These are phyloP conservation scores for Tolypocladium tundrense DNA, from an alignment of 2,329 filamentous ascomycete species.

Conservation along the genomic window DNA sequence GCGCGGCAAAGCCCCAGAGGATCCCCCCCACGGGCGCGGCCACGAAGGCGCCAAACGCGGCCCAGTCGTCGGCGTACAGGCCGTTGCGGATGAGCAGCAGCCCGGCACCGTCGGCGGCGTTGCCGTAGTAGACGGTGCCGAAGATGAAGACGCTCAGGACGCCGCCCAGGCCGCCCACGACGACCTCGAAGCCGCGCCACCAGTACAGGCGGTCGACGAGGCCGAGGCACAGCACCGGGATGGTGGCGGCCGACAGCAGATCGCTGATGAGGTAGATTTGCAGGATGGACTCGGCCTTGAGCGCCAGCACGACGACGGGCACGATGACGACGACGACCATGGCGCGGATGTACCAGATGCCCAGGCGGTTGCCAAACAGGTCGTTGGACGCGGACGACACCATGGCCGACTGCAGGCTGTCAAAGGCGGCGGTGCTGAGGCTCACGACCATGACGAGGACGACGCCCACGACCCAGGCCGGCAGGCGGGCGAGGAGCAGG, in stretches of 20 bases:
- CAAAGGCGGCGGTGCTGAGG: slow-evolving; percentile 68
- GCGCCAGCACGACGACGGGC: slow-evolving; percentile 62
- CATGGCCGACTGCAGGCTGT: slow-evolving; percentile 74
- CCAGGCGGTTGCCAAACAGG: slow-evolving; percentile 71
- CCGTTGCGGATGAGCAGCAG: slow-evolving; percentile 65
- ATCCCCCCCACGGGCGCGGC: slow-evolving; percentile 68
- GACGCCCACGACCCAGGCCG: slow-evolving; percentile 66
- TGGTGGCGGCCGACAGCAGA: slow-evolving; percentile 64
- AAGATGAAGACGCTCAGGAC: slow-evolving; percentile 75
- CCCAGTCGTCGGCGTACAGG: slow-evolving; percentile 70
- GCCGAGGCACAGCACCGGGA: slow-evolving; percentile 67
- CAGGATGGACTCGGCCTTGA: slow-evolving; percentile 63
- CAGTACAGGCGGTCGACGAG: slow-evolving; percentile 60
- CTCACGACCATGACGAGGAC: slow-evolving; percentile 72
- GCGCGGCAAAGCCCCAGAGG: slow-evolving; percentile 57
- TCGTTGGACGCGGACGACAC: slow-evolving; percentile 79
- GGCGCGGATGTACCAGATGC: slow-evolving; percentile 61
- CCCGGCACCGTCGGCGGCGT: slow-evolving; percentile 40
- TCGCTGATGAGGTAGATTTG: slow-evolving; percentile 80
- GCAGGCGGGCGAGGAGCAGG: slow-evolving; percentile 21
- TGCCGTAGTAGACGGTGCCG: slow-evolving; percentile 66
- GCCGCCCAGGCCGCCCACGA: slow-evolving; percentile 67
- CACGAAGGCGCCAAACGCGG: slow-evolving; percentile 72
- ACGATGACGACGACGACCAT: slow-evolving; percentile 63
- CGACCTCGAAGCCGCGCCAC: slow-evolving; percentile 73